Conservation (phyloP, 805 yeast species). For the Saccharomycopsis synnaedendra region DNA sequence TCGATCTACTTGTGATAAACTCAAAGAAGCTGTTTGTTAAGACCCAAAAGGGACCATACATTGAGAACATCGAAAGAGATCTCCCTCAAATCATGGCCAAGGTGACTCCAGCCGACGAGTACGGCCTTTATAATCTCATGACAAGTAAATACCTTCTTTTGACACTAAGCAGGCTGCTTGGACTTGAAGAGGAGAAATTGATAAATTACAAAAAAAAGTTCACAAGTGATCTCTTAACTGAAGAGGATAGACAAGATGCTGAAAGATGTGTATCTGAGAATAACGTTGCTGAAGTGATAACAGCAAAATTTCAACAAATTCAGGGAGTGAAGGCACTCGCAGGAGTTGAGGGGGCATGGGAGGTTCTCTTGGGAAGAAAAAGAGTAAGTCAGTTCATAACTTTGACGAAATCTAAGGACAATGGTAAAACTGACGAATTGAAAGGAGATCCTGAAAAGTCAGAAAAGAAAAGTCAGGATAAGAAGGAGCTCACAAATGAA, state of each 20-base stretch:
- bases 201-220: background rate
- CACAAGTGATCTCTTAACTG: constrained; percentile 3
- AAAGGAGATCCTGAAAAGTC: background rate
- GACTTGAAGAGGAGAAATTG: background rate
- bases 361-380: constrained; percentile 32
- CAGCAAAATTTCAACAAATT: background rate
- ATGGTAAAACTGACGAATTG: background rate
- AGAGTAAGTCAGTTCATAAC: constrained; percentile 34
- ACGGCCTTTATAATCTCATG: constrained; percentile 12
- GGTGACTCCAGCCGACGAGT: constrained; percentile 24
- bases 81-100: constrained; percentile 24
- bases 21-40: constrained; percentile 18
- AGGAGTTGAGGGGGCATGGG: constrained; percentile 32
- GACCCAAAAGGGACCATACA: constrained; percentile 17
- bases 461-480: background rate
- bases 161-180: constrained; percentile 4
- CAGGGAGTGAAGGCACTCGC: background rate
- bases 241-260: constrained; percentile 2
- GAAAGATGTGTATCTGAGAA: constrained; percentile 8
- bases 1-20: constrained; percentile 46
- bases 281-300: background rate
- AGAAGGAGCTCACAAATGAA: constrained; percentile 23
- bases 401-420: background rate
- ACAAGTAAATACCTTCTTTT: constrained; percentile 4
- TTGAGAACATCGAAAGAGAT: constrained; percentile 23